These are phyloP conservation scores for Decorospora gaudefroyi DNA, from an alignment of 2,329 filamentous ascomycete genomes.

Conservation along the genomic window DNA sequence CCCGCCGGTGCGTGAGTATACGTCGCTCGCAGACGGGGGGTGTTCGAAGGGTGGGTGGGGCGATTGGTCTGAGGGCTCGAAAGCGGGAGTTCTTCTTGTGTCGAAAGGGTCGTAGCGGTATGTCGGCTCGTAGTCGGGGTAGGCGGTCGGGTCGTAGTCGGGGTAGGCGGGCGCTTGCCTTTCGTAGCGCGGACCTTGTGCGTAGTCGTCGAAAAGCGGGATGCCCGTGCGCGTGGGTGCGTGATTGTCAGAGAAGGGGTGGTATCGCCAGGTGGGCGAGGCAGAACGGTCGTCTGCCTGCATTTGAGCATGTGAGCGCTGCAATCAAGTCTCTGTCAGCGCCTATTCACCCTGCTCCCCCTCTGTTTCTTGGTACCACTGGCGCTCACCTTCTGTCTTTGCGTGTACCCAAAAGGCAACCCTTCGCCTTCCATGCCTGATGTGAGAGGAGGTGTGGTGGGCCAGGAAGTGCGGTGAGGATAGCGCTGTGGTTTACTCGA, in stretches of 20 bases:
- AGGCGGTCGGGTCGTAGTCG: neutral
- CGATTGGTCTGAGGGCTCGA: conserved; percentile 8
- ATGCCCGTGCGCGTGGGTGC: conserved; percentile 5
- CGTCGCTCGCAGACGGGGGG: conserved; percentile 9
- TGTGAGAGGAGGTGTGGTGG: conserved; percentile 3
- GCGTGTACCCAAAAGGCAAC: conserved; percentile 39
- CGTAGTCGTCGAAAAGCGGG: conserved; percentile 5
- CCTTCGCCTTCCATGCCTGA: conserved; percentile 35
- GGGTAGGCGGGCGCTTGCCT: neutral
- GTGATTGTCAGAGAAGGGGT: conserved; percentile 6
- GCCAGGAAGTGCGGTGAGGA: neutral
- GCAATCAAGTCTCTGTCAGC: conserved; percentile 20
- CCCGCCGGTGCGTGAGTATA: conserved; percentile 4
- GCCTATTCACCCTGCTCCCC: conserved; percentile 2
- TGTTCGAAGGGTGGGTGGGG: conserved; percentile 4
- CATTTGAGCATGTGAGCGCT: conserved; percentile 46
- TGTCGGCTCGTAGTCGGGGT: neutral
- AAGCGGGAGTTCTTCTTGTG: neutral
- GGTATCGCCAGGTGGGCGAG: conserved; percentile 34
- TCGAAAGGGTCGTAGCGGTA: conserved; percentile 4
- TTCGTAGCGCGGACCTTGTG: neutral
- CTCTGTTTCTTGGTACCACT: conserved; percentile 5
- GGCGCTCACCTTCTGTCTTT: conserved; percentile 43
- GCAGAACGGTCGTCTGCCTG: conserved; percentile 33
- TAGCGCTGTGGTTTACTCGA: conserved; percentile 1